Base-by-base conservation (phyloP, 2,329 filamentous ascomycete genomes). In the Parascedosporium putredinis region DNA sequence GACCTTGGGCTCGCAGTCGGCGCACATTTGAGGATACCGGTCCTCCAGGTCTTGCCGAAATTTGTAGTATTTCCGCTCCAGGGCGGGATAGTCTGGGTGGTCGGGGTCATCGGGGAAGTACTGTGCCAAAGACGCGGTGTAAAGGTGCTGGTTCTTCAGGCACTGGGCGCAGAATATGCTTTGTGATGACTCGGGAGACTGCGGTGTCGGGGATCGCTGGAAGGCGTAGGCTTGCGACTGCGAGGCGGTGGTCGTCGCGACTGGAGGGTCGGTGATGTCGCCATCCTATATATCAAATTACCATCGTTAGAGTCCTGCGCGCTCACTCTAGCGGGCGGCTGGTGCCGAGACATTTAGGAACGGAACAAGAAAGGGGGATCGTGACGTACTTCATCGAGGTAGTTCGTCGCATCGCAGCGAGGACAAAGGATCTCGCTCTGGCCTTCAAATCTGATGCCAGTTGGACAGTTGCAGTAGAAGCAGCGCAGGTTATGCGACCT, bases 1-100 rank as follows among this genome's bases (percentile, higher is more conserved):
- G 20, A 91, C 90, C 53, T 73, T 79, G 5, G 83, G 84, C 55
- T 86, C 84, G 65, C 93, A 98, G 43, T 79, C 72, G 54, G 76
- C 76, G 68, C 93, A 98, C 52, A 95, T 84, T 60, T 93, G 88
- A 1, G 93, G 93, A 61, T 96, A 97, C 46, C 85, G 78, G 58
- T 80, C 73, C 67, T 96, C 90, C 16, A 96, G 73, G 47, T 82
- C 75, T 53, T 73, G 75, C 53, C 83, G 82, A 63, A 86, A 95
- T 31, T 74, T 73, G 55, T 82, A 83, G 57, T 86, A 84, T 45
- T 77, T 76, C 50, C 74, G 75, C 62, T 89, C 84, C 54, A 83
- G 83, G 53, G 79, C 73, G 3, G 68, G 69, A 62, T 90, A 88
- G 48, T 84, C 74, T 0, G 86, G 81, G 55, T 91, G 78, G 40